Evolutionary conservation across 2,329 filamentous ascomycete species (phyloP).

Genomic region (Colletotrichum higginsianum): DNA sequence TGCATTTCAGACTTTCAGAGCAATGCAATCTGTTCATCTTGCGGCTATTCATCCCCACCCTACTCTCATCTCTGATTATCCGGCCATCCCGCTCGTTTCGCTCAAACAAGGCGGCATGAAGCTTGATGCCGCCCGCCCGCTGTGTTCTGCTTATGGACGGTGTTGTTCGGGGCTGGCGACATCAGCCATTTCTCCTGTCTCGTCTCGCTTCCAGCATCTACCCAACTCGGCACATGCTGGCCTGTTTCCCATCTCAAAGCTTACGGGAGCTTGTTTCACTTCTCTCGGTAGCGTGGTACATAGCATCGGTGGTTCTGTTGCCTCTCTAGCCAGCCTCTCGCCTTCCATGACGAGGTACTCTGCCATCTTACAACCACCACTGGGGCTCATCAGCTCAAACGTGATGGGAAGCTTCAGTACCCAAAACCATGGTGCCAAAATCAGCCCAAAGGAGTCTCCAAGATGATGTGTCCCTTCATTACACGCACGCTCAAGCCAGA

Average conservation of each 20-base stretch:
- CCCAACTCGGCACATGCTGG: slow-evolving; percentile 19
- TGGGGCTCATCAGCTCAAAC: slow-evolving; percentile 14
- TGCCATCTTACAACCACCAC: slow-evolving; percentile 15
- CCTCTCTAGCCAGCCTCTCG: slow-evolving; percentile 3
- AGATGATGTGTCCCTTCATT: slow-evolving; percentile 2
- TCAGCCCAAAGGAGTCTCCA: slow-evolving; percentile 5
- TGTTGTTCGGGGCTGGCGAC: slow-evolving; percentile 14
- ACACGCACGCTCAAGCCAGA: not conserved
- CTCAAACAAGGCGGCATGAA: slow-evolving; percentile 39
- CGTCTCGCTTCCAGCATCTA: slow-evolving; percentile 33
- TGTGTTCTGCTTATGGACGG: not conserved
- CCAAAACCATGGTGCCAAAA: not conserved
- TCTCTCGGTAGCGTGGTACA: slow-evolving; percentile 16
- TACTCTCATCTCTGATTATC: not conserved
- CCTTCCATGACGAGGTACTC: slow-evolving; percentile 30
- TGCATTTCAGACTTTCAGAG: not conserved
- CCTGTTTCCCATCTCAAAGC: slow-evolving; percentile 34
- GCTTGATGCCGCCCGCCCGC: slow-evolving; percentile 16
- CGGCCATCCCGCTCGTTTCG: slow-evolving; percentile 29
- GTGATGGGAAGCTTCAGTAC: slow-evolving; percentile 13
- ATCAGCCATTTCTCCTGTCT: slow-evolving; percentile 30
- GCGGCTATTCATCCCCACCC: not conserved
- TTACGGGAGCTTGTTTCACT: slow-evolving; percentile 33
- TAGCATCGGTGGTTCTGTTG: slow-evolving; percentile 11
- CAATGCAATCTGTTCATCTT: slow-evolving; percentile 29